These are phyloP conservation scores for Xylariaceae sp. DNA, from an alignment of 2,329 filamentous ascomycete genomes.

Conservation along the genomic window DNA sequence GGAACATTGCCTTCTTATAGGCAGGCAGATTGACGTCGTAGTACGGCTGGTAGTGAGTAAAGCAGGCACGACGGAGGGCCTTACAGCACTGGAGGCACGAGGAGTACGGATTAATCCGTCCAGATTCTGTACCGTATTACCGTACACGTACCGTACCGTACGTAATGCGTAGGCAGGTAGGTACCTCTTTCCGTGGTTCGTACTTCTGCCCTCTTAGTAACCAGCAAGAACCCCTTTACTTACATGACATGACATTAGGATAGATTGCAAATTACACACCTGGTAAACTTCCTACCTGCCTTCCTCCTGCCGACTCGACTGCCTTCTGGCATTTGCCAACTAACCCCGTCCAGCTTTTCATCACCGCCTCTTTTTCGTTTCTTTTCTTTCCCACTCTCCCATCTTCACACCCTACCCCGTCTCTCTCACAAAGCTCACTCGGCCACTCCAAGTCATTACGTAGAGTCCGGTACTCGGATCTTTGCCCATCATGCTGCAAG, in stretches of 20 bases:
- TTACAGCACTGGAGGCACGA: no score
- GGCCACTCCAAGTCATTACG: not conserved
- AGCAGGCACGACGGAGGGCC: no score
- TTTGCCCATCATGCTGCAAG: constrained; percentile 47
- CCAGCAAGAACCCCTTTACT: not conserved
- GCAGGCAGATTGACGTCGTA: not conserved
- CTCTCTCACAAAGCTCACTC: not conserved
- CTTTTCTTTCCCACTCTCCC: not conserved
- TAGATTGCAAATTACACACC: no score
- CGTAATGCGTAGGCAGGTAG: no score
- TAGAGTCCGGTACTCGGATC: not conserved
- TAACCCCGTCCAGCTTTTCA: not conserved
- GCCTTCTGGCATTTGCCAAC: not conserved
- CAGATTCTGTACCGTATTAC: no score
- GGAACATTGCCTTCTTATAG: not conserved
- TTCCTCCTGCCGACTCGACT: no score
- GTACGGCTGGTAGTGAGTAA: no score
- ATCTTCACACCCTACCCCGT: not conserved
- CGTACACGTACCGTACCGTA: no score
- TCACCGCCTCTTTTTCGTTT: constrained; percentile 15
- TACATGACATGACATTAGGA: not conserved
- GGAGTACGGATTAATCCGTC: no score
- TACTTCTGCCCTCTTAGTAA: not conserved
- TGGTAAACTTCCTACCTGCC: no score
- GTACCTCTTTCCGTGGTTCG: no score